Evolutionary conservation across 352 stramenopile genomes (phyloP).

Genomic region (Nothophytophthora sp.): DNA sequence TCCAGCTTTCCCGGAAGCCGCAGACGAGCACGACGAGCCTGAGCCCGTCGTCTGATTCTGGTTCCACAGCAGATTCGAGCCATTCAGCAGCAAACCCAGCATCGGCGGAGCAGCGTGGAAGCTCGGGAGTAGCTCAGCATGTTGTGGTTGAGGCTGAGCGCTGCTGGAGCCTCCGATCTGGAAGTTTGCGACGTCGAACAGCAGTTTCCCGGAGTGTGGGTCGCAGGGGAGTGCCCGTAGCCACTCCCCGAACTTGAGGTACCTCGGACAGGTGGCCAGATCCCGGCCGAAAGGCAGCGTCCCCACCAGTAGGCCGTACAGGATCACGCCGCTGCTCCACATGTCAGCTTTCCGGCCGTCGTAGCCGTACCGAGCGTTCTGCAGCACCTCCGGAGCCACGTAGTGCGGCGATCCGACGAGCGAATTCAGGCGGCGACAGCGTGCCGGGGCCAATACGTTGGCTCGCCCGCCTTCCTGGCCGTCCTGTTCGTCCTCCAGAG

Average conservation of each 20-base stretch:
- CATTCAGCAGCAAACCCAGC: slow-evolving; percentile 34
- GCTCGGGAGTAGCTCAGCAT: slow-evolving; percentile 23
- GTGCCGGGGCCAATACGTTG: slow-evolving; percentile 35
- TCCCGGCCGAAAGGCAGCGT: slow-evolving; percentile 97
- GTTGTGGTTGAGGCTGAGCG: slow-evolving; percentile 16
- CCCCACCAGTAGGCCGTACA: slow-evolving; percentile 92
- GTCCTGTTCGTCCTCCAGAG: slow-evolving; percentile 34
- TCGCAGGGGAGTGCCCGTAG: slow-evolving; percentile 67
- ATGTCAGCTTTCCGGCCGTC: slow-evolving; percentile 93
- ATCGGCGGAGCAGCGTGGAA: slow-evolving; percentile 37
- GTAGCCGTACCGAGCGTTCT: slow-evolving; percentile 89
- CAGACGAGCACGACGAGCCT: slow-evolving; percentile 22
- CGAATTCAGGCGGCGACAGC: slow-evolving; percentile 92
- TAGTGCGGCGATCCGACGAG: slow-evolving; percentile 97
- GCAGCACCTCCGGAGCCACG: slow-evolving; percentile 95
- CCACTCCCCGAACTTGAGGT: slow-evolving; percentile 96
- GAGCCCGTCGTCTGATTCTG: slow-evolving; percentile 21
- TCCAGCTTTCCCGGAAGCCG: no score
- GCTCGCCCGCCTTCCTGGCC: slow-evolving; percentile 16
- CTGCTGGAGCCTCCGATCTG: slow-evolving; percentile 16
- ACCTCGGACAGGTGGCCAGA: slow-evolving; percentile 91
- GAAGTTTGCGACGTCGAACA: slow-evolving; percentile 61
- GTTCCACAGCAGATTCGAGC: slow-evolving; percentile 40
- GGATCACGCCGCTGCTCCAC: slow-evolving; percentile 93
- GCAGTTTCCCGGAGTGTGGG: slow-evolving; percentile 60